Conservation (phyloP, 1,139 yeast species). For the Magnusiomyces suaveolens region DNA sequence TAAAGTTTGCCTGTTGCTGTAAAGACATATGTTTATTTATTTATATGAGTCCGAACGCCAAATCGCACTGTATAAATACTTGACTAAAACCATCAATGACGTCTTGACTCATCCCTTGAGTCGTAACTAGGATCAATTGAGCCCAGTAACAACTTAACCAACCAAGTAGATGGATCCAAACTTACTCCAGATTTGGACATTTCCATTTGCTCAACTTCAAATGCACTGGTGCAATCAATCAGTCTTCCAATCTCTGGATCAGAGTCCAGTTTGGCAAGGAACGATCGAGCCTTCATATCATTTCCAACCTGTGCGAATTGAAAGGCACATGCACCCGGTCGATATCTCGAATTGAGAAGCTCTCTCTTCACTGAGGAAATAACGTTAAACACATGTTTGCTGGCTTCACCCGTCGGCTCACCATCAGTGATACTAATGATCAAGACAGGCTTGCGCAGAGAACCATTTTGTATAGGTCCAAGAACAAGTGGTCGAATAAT, state of each 20-base stretch:
- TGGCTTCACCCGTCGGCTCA: slow-evolving; percentile 28
- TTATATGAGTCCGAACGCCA: no score
- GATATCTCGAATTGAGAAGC: slow-evolving; percentile 21
- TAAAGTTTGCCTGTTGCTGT: no score
- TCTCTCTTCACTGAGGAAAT: slow-evolving; percentile 23
- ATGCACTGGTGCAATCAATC: slow-evolving; percentile 29
- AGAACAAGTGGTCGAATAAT: slow-evolving; percentile 27
- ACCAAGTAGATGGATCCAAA: slow-evolving; percentile 27
- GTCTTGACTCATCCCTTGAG: slow-evolving; percentile 23
- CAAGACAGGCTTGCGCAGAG: slow-evolving; percentile 26
- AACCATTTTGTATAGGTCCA: slow-evolving; percentile 22
- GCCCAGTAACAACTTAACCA: slow-evolving; percentile 27
- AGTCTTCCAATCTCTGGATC: slow-evolving; percentile 26
- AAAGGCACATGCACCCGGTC: slow-evolving; percentile 29
- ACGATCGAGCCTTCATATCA: slow-evolving; percentile 28
- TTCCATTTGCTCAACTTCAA: slow-evolving; percentile 30
- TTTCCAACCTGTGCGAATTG: slow-evolving; percentile 31
- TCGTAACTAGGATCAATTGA: slow-evolving; percentile 28
- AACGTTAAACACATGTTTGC: slow-evolving; percentile 21
- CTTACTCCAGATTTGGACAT: slow-evolving; percentile 27
- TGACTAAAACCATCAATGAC: no score
- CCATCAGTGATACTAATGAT: slow-evolving; percentile 29
- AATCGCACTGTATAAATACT: slow-evolving; percentile 22
- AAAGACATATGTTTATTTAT: no score
- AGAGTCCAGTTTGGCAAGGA: slow-evolving; percentile 24